Conservation (phyloP, 768 basidiomycete genomes). For the Termitomyces sp. region DNA sequence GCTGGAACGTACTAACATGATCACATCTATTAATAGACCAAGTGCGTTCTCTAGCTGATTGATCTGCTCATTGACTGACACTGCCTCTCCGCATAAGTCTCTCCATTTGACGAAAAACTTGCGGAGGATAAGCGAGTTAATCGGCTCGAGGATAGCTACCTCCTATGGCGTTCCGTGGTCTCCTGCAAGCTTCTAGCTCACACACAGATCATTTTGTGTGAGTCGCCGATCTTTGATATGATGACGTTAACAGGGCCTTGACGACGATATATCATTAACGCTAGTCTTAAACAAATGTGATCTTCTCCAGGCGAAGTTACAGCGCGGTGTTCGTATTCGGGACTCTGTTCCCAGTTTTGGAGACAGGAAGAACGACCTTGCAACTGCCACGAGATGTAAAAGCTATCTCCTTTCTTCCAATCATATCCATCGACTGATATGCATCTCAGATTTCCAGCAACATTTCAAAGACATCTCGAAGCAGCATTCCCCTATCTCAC, state of each 20-base stretch:
- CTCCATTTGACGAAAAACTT: constrained; percentile 76
- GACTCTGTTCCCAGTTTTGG: constrained; percentile 72
- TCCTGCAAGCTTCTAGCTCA: constrained; percentile 56
- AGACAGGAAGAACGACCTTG: constrained; percentile 63
- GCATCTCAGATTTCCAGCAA: constrained; percentile 60
- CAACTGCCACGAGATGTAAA: constrained; percentile 64
- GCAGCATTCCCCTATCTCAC: constrained; percentile 53
- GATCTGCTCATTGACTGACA: constrained; percentile 11
- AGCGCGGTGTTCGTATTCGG: constrained; percentile 56
- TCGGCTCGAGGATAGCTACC: constrained; percentile 70
- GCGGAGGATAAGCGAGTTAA: constrained; percentile 68
- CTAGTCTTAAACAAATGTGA: constrained; percentile 67
- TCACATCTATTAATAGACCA: constrained; percentile 23
- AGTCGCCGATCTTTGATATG: constrained; percentile 8
- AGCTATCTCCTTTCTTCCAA: background rate
- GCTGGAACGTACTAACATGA: background rate
- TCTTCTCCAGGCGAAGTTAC: constrained; percentile 66
- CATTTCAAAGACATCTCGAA: constrained; percentile 75
- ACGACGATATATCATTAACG: background rate
- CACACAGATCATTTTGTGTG: constrained; percentile 51
- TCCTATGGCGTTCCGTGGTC: constrained; percentile 73
- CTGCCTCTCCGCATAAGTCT: constrained; percentile 34
- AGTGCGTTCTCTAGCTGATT: constrained; percentile 24
- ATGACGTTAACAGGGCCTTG: background rate
- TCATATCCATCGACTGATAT: background rate